Base-by-base conservation (phyloP, 176 grass and related monocot species). In the Juncus effusus region DNA sequence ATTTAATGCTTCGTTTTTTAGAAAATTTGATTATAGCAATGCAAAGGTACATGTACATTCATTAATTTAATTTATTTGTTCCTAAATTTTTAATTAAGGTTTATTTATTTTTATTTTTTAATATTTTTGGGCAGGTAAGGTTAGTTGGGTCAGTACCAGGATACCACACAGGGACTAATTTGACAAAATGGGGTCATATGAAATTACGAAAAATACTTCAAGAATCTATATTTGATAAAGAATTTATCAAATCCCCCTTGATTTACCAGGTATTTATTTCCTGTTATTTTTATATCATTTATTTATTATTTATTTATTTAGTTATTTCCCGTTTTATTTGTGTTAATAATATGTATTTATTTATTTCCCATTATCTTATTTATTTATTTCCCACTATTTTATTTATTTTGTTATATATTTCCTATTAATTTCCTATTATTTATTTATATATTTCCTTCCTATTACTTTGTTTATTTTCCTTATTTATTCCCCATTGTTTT, bases 171-270 rank as follows among this genome's bases (percentile, higher is more conserved):
- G 87, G 88, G 4, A 19, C 82, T 10, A 91, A 70, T 86, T 70
- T 92, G 11, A 91, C 74, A 60, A 91, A 76, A 51, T 97, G 93
- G 93, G 93, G 93, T 9, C 93, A 97, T 83, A 86, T 92, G 82
- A 97, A 97, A 66, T 53, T 97, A 69, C 80, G 88, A 70, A 84
- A 11, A 81, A 59, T 96, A 73, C 88, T 96, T 77, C 74, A 91
- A 63, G 80, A 79, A 28, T 82, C 77, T 56, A 56, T 63, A 75
- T 96, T 91, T 55, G 77, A 83, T 13, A 91, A 86, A 79, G 84
- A 89, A 42, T 96, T 96, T 78, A 79, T 71, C 63, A 86, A 89
- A 75, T 89, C 93, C 11, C 88, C 93, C 51, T 83, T 96, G 59
- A 85, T 86, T 82, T 96, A 91, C 77, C 88, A 96, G 93, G 93